Conservation (phyloP, 176 grass and related monocot species). For the Elaeis guineensis region DNA sequence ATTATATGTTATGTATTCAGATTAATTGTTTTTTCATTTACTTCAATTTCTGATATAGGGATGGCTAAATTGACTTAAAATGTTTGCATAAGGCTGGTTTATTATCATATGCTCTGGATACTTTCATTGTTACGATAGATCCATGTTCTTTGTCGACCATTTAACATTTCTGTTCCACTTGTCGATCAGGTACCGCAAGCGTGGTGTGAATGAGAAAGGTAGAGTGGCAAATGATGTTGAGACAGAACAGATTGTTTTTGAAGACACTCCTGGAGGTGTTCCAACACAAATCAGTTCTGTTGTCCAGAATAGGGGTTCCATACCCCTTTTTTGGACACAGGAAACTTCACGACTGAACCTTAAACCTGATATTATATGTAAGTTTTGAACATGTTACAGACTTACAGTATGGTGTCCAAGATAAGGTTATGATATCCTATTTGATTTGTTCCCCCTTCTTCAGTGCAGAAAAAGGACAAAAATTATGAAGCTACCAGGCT, state of each 20-base stretch:
- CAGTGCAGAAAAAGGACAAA: constrained; percentile 66
- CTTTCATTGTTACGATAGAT: too few relatives aligned
- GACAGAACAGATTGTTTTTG: constrained; percentile 91
- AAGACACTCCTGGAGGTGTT: constrained; percentile 32
- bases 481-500: constrained; percentile 77
- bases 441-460: constrained; percentile 17
- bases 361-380: constrained; percentile 93
- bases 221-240: constrained; percentile 98
- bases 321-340: constrained; percentile 91
- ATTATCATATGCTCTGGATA: too few relatives aligned
- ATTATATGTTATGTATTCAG: constrained; percentile 13
- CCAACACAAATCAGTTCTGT: constrained; percentile 79
- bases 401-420: neutral
- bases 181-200: constrained; percentile 76
- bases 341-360: constrained; percentile 68
- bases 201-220: constrained; percentile 81
- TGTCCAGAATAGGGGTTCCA: constrained; percentile 91
- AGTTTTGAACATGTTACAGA: constrained; percentile 25
- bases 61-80: too few relatives aligned
- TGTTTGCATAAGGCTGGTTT: too few relatives aligned
- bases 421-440: neutral
- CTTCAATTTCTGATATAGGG: too few relatives aligned
- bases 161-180: neutral
- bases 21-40: too few relatives aligned
- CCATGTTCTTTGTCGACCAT: too few relatives aligned